Conservation (phyloP, 2,329 filamentous ascomycete species). For the Colletotrichum sp. region DNA sequence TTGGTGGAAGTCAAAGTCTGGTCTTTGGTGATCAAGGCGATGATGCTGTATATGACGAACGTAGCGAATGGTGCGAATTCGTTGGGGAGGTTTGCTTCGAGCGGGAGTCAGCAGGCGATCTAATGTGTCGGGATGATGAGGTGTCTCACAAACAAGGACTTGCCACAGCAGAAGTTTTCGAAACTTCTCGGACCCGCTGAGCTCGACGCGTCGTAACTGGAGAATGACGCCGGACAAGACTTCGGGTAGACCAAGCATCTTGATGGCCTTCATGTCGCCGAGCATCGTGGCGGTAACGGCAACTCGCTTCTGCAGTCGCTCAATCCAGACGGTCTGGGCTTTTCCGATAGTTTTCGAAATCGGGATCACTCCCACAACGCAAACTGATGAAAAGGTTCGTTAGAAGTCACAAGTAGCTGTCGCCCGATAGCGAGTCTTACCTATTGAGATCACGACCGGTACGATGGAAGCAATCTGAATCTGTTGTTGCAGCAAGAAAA, state of each 20-base stretch:
- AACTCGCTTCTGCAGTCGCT: conserved; percentile 52
- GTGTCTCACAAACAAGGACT: conserved; percentile 10
- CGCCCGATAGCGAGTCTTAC: conserved; percentile 25
- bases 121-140: no score
- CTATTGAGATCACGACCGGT: conserved; percentile 50
- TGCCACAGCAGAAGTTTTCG: conserved; percentile 20
- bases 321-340: conserved; percentile 49
- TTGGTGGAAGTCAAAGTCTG: conserved; percentile 3
- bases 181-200: conserved; percentile 24
- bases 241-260: conserved; percentile 51
- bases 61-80: conserved; percentile 19
- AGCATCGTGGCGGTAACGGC: conserved; percentile 51
- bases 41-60: conserved; percentile 11
- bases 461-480: conserved; percentile 44
- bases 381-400: conserved; percentile 22
- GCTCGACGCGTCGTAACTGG: conserved; percentile 22
- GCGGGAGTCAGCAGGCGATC: neutral
- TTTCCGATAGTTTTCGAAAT: conserved; percentile 22
- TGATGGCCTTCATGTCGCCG: conserved; percentile 54
- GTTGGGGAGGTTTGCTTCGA: neutral
- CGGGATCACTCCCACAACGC: conserved; percentile 36
- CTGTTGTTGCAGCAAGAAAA: conserved; percentile 31
- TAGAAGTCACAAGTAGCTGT: no score
- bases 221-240: conserved; percentile 31
- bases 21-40: conserved; percentile 15